Evolutionary conservation across 176 grass and related monocot species (phyloP), one percentile per base, ranked within the genome.

Genomic region (Stipa capillata): DNA sequence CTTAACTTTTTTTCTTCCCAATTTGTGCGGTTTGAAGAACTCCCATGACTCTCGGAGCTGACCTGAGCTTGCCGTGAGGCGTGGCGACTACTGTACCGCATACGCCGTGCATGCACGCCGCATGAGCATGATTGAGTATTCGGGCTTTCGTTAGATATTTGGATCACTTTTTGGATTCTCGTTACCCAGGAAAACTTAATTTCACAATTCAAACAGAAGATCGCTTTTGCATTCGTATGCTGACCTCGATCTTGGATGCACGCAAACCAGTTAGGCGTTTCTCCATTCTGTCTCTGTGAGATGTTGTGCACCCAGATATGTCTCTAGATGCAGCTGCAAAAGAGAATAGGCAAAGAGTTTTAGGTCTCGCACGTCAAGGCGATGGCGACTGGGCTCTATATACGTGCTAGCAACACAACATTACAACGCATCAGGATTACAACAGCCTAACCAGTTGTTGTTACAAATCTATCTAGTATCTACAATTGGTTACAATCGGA

Each of bases 281-380:
- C 11, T 23, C 69, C 44, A 39, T 36, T 14, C 13, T 34, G 74
- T 2, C 32, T 5, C 32, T 70, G 12, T 52, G 10, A 31, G 55
- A 28, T 11, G 35, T 8, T 66, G 48, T 1, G 49, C 66, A 72
- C 66, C 66, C 67, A 57, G 80, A 35, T 39, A 8, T 36, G 36
- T 43, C 49, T 69, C 73, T 17, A 59, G 73, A 84, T 60, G 73
- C 29, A 39, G 50, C 62, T 47, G 7, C n/a, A n/a, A n/a, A n/a
- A n/a, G n/a, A n/a, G n/a, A n/a, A n/a, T n/a, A n/a, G n/a, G n/a
- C n/a, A n/a, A n/a, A n/a, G n/a, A n/a, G n/a, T n/a, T n/a, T n/a
- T n/a, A n/a, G n/a, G n/a, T n/a, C n/a, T n/a, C n/a, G n/a, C n/a
- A n/a, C n/a, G n/a, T n/a, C n/a, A n/a, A n/a, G n/a, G n/a, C n/a